Conservation (phyloP, 2,329 filamentous ascomycete genomes). For the Colletotrichum costaricense region DNA sequence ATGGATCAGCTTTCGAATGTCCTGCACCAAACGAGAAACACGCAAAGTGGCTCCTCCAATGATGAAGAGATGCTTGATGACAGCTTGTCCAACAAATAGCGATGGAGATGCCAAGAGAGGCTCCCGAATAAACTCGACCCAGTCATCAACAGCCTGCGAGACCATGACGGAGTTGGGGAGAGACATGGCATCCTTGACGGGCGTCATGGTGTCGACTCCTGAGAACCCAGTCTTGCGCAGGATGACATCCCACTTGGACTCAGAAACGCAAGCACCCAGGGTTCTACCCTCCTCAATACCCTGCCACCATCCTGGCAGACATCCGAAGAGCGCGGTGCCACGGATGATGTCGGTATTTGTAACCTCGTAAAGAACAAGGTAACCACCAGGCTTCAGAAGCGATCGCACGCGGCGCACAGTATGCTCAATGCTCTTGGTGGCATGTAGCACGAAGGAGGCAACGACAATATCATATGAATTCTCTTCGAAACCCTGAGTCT, state of each 20-base stretch:
- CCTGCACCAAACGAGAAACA: neutral
- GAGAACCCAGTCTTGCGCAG: conserved; percentile 28
- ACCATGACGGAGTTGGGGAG: conserved; percentile 11
- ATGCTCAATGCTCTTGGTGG: conserved; percentile 38
- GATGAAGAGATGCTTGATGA: conserved; percentile 14
- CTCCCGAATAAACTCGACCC: neutral
- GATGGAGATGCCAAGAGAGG: neutral
- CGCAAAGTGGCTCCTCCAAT: conserved; percentile 2
- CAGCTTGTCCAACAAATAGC: neutral
- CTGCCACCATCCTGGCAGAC: conserved; percentile 45
- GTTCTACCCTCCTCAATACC: conserved; percentile 1
- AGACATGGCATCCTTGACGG: neutral
- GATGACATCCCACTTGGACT: conserved; percentile 10
- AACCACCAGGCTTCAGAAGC: conserved; percentile 47
- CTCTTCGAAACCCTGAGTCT: neutral
- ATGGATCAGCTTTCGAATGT: neutral
- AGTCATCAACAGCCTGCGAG: conserved; percentile 3
- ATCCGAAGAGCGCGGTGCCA: conserved; percentile 38
- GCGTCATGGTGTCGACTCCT: conserved; percentile 26
- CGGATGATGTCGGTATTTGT: neutral
- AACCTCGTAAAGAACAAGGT: conserved; percentile 36
- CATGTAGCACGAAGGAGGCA: conserved; percentile 44
- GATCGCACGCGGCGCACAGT: conserved; percentile 39
- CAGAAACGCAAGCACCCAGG: neutral
- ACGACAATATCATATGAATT: conserved; percentile 41